phyloP scores from a whole-genome alignment of 2,329 filamentous ascomycete species.

The Cytospora mali region DNA sequence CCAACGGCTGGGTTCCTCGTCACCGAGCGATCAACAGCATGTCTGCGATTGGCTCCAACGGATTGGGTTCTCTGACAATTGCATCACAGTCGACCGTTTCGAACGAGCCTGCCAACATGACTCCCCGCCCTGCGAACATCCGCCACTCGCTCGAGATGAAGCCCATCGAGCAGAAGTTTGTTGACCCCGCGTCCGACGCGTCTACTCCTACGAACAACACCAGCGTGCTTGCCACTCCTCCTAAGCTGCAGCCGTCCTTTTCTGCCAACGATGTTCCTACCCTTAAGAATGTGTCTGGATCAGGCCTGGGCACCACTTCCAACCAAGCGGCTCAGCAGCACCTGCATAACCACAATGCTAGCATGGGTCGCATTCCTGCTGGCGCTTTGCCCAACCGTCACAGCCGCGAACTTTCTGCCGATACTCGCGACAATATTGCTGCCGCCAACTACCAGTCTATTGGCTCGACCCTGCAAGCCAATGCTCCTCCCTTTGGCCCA shows the following conservation, averaged over 20 bases:
- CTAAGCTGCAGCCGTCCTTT: slow-evolving; percentile 83
- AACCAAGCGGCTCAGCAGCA: slow-evolving; percentile 65
- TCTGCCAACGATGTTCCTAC: slow-evolving; percentile 89
- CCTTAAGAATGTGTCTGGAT: slow-evolving; percentile 67
- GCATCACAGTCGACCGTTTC: slow-evolving; percentile 40
- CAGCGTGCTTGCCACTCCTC: slow-evolving; percentile 60
- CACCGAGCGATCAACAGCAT: slow-evolving; percentile 68
- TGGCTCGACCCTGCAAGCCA: slow-evolving; percentile 77
- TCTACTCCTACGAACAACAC: slow-evolving; percentile 49
- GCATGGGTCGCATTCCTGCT: slow-evolving; percentile 75
- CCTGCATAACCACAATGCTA: slow-evolving; percentile 79
- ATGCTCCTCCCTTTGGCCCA: slow-evolving; percentile 77
- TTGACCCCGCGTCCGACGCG: slow-evolving; percentile 48
- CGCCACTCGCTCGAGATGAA: slow-evolving; percentile 63
- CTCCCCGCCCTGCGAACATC: slow-evolving; percentile 50
- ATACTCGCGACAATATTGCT: slow-evolving; percentile 42
- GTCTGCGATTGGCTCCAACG: slow-evolving; percentile 48
- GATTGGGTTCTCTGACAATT: slow-evolving; percentile 40
- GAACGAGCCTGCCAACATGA: slow-evolving; percentile 51
- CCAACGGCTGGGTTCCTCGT: slow-evolving; percentile 65
- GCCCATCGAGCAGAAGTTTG: slow-evolving; percentile 47
- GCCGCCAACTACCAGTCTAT: slow-evolving; percentile 58
- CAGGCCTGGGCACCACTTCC: slow-evolving; percentile 53
- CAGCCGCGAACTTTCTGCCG: slow-evolving; percentile 68
- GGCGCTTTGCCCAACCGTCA: slow-evolving; percentile 68